Base-by-base conservation (phyloP, 2,329 filamentous ascomycete genomes). In the Alternaria sp. region DNA sequence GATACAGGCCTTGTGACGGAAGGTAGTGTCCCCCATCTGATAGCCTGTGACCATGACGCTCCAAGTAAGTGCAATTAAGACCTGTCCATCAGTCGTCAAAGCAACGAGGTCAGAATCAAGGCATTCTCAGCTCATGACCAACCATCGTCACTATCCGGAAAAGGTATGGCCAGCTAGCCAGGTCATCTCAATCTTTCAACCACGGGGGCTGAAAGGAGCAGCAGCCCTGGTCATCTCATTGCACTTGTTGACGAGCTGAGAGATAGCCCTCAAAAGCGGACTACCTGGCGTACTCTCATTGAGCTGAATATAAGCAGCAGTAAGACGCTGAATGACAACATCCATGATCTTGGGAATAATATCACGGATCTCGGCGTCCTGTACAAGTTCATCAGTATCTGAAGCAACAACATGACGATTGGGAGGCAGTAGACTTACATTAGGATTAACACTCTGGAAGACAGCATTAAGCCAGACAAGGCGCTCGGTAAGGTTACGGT, bases 311-410 rank as follows among this genome's bases (percentile, higher is more conserved):
- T 88, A 89, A 20, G 86, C 80, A 30, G 77, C 79, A 56, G 88
- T 85, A 48, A 90, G 78, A 49, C 87, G 84, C 69, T 86, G 80
- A 49, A 81, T 82, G 46, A 90, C 79, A 57, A 88, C 83, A 32
- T 87, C 85, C 82, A 89, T 86, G 63, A 89, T 87, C 71, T 83
- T 83, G 1, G 85, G 85, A 12, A 84, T 83, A 18, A 89, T 83
- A 57, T 87, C 84, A 44, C 76, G 79, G 57, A 88, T 83, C 48
- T 89, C 86, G 40, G 79, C 69, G 64, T 86, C 83, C 83, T 85
- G 38, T 9, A 48, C 11, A 22, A 50, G 66, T 49, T 36, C 11
- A 60, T 74, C 68, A 74, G 68, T 45, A 44, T 9, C 25, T 27
- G 25, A 5, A 41, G 44, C 11, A 62, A 14, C 18, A 54, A 44